Evolutionary conservation across 129 eudicot species (phyloP), one percentile per base, ranked within the genome.

Genomic region (Arctium lappa): DNA sequence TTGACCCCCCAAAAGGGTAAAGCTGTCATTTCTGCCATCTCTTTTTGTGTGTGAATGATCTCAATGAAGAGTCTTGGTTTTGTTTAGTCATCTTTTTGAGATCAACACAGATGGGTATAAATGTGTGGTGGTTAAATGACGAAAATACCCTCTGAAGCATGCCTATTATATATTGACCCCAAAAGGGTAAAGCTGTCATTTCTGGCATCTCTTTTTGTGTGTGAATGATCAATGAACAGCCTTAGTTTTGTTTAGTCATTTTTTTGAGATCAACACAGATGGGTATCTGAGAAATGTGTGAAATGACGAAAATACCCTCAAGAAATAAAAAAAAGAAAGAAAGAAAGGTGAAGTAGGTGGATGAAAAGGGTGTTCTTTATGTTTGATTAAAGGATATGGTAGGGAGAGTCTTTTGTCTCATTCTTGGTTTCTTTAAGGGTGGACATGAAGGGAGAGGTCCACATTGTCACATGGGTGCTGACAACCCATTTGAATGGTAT

Each of bases 151-250:
- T 22, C 27, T 22, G 27, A 22, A 22, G 27, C 27, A 22, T 22
- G 27, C 27, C 27, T 22, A 22, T 22, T 22, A 22, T 22, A 22
- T 22, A 22, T 22, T 8, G 15, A 31, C 73, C 73, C 39, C 73
- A 69, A 69, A 69, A 69, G 73, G 73, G 73, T 69, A 69, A 69
- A 69, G 39, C 40, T 70, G 74, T 70, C 74, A 70, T 70, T 70
- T 70, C 74, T 70, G 74, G 6, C 37, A 33, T 70, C 40, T 70
- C 74, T 70, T 32, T 70, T 70, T 70, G 40, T 70, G 74, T 70
- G 74, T 70, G 34, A 70, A 38, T 70, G 74, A 36, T 70, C 74
- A 70, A 38, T 36, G 37, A 70, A 70, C 74, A 70, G 74, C 74
- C 22, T 70, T 70, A 2, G 74, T n/a, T 44, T 32, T 70, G 74